Base-by-base conservation (phyloP, 2,329 filamentous ascomycete species). In the Penicillium sp. region DNA sequence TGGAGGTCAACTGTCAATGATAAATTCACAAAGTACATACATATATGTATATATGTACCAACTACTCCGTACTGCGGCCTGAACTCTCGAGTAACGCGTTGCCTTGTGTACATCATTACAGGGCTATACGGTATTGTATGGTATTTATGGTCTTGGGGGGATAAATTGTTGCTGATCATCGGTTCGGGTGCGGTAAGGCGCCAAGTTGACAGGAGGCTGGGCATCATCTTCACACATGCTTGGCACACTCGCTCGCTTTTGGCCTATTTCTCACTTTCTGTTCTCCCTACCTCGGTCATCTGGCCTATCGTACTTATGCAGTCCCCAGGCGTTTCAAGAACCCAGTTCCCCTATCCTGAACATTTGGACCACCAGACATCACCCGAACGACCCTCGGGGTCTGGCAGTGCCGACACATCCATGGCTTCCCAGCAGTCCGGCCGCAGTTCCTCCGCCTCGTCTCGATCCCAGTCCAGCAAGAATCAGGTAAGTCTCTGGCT, bases 371-470 rank as follows among this genome's bases (percentile, higher is more conserved):
- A 55, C 41, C 40, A 45, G 66, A 81, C 84, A 63, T 69, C 40
- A 45, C 64, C 63, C 45, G 65, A 68, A 49, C 67, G 68, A 53
- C 62, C 65, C 40, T 66, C 67, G 25, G 63, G 64, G 27, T 65
- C 70, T 79, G 82, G 55, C 77, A 84, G 62, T 80, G 82, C 55
- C 72, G 66, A 70, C 45, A 63, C 62, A 48, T 45, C 63, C 53
- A 73, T 73, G 71, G 88, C 87, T 50, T 86, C 87, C 34, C 81
- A 77, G 56, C 74, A 78, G 55, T 78, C 84, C 62, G 86, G 85
- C 58, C 85, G 88, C 58, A 80, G 82, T 31, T 89, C 88, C 9
- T 86, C 84, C 45, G 82, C 85, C 33, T 92, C 89, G 6, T 81
- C 77, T 57, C 85, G 87, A 70, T 86, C 87, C 9, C 78, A 80